Evolutionary conservation across 2,329 filamentous ascomycete genomes (phyloP).

Genomic region (Pseudocercospora fijiensis): DNA sequence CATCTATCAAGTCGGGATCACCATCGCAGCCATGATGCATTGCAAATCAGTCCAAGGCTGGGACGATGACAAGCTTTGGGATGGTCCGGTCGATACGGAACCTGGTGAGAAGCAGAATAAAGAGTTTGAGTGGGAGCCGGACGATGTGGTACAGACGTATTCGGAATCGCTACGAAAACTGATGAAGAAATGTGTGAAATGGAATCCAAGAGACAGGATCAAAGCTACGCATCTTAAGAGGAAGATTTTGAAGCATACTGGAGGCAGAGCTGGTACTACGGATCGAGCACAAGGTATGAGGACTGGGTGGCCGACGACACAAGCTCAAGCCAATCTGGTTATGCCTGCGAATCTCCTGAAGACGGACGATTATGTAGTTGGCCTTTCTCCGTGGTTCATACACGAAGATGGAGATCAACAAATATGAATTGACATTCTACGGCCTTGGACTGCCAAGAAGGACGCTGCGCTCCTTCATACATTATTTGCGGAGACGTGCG

Average conservation of each 20-base stretch:
- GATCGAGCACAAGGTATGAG: neutral
- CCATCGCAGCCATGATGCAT: conserved; percentile 2
- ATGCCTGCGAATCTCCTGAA: neutral
- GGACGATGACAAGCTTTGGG: neutral
- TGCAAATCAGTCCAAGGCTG: neutral
- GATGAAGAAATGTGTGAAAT: conserved; percentile 2
- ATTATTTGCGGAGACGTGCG: no score
- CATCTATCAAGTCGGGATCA: conserved; percentile 6
- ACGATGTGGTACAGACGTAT: neutral
- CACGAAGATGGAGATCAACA: neutral
- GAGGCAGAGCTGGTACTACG: neutral
- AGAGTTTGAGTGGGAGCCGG: neutral
- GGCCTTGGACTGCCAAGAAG: no score
- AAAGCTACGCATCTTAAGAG: neutral
- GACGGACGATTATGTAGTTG: neutral
- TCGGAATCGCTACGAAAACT: neutral
- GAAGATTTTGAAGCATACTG: conserved; percentile 7
- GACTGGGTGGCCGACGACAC: neutral
- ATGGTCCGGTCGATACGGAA: neutral
- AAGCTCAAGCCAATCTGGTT: neutral
- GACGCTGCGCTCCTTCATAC: no score
- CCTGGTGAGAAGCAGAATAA: neutral
- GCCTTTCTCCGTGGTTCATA: neutral
- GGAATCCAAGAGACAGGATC: neutral
- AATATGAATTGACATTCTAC: no score